Base-by-base conservation (phyloP, 371 early-diverging fungal genomes). In the Mucor circinelloides region DNA sequence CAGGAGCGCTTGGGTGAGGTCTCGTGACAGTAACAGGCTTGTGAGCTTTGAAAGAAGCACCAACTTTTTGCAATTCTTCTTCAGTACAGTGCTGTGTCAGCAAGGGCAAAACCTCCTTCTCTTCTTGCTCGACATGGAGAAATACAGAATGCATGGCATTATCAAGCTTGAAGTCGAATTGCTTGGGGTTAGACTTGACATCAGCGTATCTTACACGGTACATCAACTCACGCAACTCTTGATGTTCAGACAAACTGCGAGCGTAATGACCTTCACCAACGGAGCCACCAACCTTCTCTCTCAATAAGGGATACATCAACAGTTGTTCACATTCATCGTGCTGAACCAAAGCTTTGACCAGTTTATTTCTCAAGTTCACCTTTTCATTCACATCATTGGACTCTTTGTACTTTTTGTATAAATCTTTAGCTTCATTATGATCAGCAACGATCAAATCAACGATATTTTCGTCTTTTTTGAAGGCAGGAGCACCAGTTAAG, bases 1-100 rank as follows among this genome's bases (percentile, higher is more conserved):
- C 27, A 54, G 67, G 60, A 40, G 60, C 67, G 60, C 32, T 40
- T 48, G 67, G 67, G 23, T 66, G 67, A 31, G 67, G 60, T 66
- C 67, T 59, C 54, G 67, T 66, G 8, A 55, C 67, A 54, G 67
- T 30, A 12, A 54, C 40, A 54, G 54, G 55, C 23, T 60, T 66
- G 42, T 66, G 67, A 6, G 67, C 67, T 36, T 54, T 55, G 44
- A 66, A 66, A 2, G 60, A 66, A 23, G 60, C 55, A 31, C 67
- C 67, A 2, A 66, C 60, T 0, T 17, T 15, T 23, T 55, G 42
- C 40, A 66, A 38, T 6, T 52, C 56, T 15, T 66, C 67, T 60
- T 66, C 67, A 17, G 55, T 23, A 0, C 60, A n/a, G 10, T 66
- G 46, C 34, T 66, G 13, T 15, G 55, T 60, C 30, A 66, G 55